These are phyloP conservation scores for Chondrostereum purpureum DNA, from an alignment of 1,284 basidiomycete species.

Conservation along the genomic window DNA sequence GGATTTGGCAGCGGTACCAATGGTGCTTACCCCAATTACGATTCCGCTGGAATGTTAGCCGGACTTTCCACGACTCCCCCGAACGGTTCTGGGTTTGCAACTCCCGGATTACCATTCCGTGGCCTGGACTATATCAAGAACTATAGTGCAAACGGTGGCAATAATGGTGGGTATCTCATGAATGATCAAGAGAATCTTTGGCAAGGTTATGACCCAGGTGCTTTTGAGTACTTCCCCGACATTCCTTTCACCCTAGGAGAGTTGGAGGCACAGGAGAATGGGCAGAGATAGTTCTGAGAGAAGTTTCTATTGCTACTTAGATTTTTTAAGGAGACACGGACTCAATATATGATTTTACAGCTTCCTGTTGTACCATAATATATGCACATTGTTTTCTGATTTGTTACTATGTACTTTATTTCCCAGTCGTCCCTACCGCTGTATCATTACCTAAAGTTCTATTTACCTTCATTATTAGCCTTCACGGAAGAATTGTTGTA, in stretches of 20 bases:
- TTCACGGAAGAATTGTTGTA: no score
- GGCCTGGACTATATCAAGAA: constrained; percentile 76
- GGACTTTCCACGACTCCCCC: constrained; percentile 52
- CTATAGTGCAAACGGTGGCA: constrained; percentile 37
- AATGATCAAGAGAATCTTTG: constrained; percentile 62
- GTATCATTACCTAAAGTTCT: no score
- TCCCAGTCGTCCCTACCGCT: no score
- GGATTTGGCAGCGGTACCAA: background rate
- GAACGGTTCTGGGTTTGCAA: constrained; percentile 48
- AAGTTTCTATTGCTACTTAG: constrained; percentile 3
- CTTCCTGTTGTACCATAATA: constrained; percentile 1
- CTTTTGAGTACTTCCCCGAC: constrained; percentile 69
- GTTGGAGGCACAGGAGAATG: constrained; percentile 27
- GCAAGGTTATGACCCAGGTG: constrained; percentile 66
- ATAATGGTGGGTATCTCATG: constrained; percentile 33
- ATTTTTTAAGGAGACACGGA: no score
- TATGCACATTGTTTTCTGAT: no score
- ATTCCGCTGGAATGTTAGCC: constrained; percentile 26
- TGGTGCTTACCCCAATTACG: constrained; percentile 33
- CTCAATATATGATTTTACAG: background rate
- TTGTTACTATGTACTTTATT: no score
- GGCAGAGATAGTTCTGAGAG: constrained; percentile 16
- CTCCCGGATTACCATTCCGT: constrained; percentile 68
- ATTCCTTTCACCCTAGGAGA: constrained; percentile 57
- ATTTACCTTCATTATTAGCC: no score